These are phyloP conservation scores for Barnettozyma pratensis DNA, from an alignment of 805 yeast genomes.

Conservation along the genomic window DNA sequence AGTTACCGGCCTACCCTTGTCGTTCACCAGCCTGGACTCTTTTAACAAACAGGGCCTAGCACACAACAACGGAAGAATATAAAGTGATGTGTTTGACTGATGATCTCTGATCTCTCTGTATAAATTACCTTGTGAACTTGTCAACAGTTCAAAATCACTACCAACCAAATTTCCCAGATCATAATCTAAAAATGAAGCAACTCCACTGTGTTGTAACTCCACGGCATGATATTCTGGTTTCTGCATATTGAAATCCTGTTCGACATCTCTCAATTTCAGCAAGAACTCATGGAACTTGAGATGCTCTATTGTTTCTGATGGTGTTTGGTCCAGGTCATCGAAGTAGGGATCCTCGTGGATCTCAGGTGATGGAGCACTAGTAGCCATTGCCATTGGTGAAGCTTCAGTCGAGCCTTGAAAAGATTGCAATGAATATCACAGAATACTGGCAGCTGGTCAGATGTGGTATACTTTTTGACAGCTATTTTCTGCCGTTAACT, in stretches of 20 bases:
- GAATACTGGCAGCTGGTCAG: no score
- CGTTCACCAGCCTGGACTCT: conserved; percentile 20
- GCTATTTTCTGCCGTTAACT: no score
- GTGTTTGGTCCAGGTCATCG: background rate
- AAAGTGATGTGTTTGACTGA: conserved; percentile 17
- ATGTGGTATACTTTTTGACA: no score
- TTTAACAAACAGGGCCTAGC: conserved; percentile 17
- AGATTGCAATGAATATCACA: no score
- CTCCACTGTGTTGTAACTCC: conserved; percentile 14
- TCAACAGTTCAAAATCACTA: conserved; percentile 14
- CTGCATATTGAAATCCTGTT: background rate
- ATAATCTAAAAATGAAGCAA: conserved; percentile 19
- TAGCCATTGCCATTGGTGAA: no score
- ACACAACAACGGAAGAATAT: conserved; percentile 18
- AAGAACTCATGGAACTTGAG: background rate
- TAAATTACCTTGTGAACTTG: conserved; percentile 11
- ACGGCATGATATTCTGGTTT: background rate
- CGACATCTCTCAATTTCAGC: background rate
- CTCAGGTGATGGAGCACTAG: no score
- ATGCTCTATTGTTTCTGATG: background rate
- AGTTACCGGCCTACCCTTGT: conserved; percentile 18
- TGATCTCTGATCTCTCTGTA: conserved; percentile 18
- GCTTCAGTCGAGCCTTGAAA: no score
- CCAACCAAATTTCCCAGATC: conserved; percentile 20
- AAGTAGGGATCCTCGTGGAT: no score